Evolutionary conservation across 75 land plant genomes (phyloP).

Genomic region (Cupressus sempervirens): DNA sequence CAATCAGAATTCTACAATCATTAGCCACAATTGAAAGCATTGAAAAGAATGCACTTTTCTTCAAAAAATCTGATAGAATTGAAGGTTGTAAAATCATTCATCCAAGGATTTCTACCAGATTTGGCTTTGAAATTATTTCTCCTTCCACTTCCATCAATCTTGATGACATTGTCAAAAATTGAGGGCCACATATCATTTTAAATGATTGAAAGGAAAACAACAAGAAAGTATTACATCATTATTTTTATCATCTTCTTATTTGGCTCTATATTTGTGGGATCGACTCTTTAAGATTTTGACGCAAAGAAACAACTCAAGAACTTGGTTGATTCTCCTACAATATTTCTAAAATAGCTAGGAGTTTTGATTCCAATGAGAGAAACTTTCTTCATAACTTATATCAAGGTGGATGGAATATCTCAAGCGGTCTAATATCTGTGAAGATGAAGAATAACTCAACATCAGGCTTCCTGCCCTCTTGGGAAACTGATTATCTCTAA

Average conservation of each 20-base stretch:
- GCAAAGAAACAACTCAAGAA: constrained; percentile 8
- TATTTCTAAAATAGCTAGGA: constrained; percentile 40
- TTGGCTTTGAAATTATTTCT: constrained; percentile 56
- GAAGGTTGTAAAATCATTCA: constrained; percentile 43
- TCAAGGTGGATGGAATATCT: constrained; percentile 72
- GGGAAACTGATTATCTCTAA: too few species aligned
- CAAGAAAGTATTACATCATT: constrained; percentile 54
- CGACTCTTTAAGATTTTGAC: constrained; percentile 54
- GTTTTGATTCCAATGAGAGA: constrained; percentile 47
- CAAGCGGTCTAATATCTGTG: too few species aligned
- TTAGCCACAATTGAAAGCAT: too few species aligned
- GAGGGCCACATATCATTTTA: constrained; percentile 54
- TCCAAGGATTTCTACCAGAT: constrained; percentile 75
- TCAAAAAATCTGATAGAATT: too few species aligned
- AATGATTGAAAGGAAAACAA: constrained; percentile 47
- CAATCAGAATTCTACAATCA: too few species aligned
- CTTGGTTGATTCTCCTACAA: constrained; percentile 24
- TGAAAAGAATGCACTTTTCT: too few species aligned
- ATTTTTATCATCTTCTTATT: constrained; percentile 61
- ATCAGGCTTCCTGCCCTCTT: too few species aligned
- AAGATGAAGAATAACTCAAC: too few species aligned
- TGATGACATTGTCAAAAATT: constrained; percentile 57
- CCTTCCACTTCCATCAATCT: constrained; percentile 47
- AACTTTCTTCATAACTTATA: constrained; percentile 64
- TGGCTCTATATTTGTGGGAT: constrained; percentile 50